Base-by-base conservation (phyloP, 1,139 yeast genomes). In the Geotrichum aggregatum region DNA sequence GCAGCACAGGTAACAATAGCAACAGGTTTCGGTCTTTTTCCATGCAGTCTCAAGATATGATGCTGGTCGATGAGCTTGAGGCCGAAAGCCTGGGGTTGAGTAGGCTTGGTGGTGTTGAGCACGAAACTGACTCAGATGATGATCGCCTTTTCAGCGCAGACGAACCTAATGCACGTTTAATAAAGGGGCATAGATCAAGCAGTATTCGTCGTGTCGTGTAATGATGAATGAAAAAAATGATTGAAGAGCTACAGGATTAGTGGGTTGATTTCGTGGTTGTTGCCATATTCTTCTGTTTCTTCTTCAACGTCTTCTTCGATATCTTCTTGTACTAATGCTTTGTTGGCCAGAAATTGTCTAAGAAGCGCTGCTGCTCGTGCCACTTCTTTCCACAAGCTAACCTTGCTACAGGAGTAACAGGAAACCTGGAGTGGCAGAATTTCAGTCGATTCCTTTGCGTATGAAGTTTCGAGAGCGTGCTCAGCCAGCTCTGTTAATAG, bases 41-140 rank as follows among this genome's bases (percentile, higher is more conserved):
- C 5, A 45, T 65, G 22, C 56, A 68, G 16, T 60, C 58, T 11
- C 67, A 65, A 5, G 64, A 61, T 36, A 66, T 67, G n/a, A 50
- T 64, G 19, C 52, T 63, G 44, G 52, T 57, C 22, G 54, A 63
- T 41, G 60, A 59, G 14, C 57, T 61, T 31, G 72, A 65, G 61
- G 76, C 60, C 62, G 69, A 62, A 55, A 45, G 45, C 13, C 66
- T 59, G 54, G 73, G 68, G 39, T 57, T 69, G 31, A 64, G 69
- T 4, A 59, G 67, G 5, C 55, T 68, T 43, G 70, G 68, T 44
- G 70, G 65, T 41, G 13, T n/a, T 42, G 35, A 26, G 19, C 22
- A 18, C 41, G 56, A 59, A 18, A 10, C 24, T 2, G 36, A 34
- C 18, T 34, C 36, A 2, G 36, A 34, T 34, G 18, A 16, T 34